Conservation (phyloP, 2,329 filamentous ascomycete species). For the Pyrenophora tritici-repentis region DNA sequence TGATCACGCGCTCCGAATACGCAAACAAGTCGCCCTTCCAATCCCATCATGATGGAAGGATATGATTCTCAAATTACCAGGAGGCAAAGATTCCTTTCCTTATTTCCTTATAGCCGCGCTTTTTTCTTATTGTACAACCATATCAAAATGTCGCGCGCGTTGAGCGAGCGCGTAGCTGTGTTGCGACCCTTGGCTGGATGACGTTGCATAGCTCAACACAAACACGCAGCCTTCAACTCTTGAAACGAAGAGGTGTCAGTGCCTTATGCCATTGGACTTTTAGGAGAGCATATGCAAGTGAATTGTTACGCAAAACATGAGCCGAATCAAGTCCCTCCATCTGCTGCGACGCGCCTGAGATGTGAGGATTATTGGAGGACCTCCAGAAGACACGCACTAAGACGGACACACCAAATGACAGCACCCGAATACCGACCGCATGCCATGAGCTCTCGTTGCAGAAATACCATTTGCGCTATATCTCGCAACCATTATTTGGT, state of each 20-base stretch:
- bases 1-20: neutral
- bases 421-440: no score
- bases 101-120: neutral
- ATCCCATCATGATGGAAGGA: neutral
- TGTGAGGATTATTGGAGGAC: no score
- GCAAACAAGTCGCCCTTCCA: neutral
- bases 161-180: constrained; percentile 1
- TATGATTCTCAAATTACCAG: neutral
- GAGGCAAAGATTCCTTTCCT: neutral
- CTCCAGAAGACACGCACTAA: no score
- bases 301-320: no score
- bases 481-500: neutral
- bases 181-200: neutral
- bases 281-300: no score
- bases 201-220: neutral
- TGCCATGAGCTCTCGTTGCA: no score
- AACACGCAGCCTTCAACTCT: neutral
- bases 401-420: no score
- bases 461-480: neutral
- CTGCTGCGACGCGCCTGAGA: no score
- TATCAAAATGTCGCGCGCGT: neutral
- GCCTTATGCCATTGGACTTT: no score
- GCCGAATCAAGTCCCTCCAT: no score
- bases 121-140: neutral
- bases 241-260: neutral